Percentiles rank a stretch among this genome's conserved stretches.
Evolutionary conservation across 306 rosid genomes (phyloP).

Genomic region (Glycine tomentella): DNA sequence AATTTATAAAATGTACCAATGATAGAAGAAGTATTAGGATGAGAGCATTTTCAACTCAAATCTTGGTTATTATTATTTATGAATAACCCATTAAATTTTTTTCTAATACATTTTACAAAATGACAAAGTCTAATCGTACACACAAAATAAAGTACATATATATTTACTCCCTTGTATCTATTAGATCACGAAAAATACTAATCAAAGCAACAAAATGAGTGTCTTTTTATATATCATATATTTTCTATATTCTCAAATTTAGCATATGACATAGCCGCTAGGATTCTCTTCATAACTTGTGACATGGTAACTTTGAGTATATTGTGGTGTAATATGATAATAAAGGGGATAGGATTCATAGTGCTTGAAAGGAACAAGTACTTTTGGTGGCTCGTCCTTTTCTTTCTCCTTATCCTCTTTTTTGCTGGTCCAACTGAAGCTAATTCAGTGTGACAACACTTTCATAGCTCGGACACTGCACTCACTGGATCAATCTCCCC

Average conservation of each 20-base stretch:
- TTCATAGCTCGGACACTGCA: constrained; percentile 61
- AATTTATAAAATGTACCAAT: too few species aligned
- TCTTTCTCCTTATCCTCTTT: constrained; percentile 48
- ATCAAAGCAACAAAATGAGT: background rate
- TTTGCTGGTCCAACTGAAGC: constrained; percentile 68
- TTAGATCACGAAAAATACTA: too few species aligned
- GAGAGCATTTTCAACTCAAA: too few species aligned
- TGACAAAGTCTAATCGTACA: background rate
- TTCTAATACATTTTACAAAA: too few species aligned
- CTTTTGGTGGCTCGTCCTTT: background rate
- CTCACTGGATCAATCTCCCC: constrained; percentile 69
- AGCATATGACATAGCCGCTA: constrained; percentile 62
- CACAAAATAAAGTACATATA: background rate
- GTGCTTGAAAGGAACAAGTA: background rate
- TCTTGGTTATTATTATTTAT: too few species aligned
- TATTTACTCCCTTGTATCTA: background rate
- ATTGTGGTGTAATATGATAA: background rate
- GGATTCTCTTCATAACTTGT: constrained; percentile 55
- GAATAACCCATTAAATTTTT: too few species aligned
- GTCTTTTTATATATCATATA: too few species aligned
- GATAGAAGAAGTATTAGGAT: too few species aligned
- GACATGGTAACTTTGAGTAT: constrained; percentile 12
- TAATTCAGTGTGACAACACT: constrained; percentile 51
- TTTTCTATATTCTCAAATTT: background rate
- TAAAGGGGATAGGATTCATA: background rate